Evolutionary conservation across 2,329 filamentous ascomycete genomes (phyloP).

Genomic region (Colletotrichum eleusines): DNA sequence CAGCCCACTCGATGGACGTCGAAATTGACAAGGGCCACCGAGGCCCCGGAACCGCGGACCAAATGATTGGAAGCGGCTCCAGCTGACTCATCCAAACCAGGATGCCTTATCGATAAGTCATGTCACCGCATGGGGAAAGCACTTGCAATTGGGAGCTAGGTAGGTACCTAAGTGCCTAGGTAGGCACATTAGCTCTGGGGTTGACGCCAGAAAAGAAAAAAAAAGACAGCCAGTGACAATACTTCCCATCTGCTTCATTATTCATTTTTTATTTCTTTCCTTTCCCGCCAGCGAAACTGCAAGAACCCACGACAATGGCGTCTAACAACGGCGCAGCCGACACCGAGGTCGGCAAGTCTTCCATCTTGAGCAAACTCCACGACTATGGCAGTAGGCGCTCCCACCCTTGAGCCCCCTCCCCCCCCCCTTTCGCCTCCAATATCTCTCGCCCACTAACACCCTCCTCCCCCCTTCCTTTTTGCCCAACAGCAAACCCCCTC

Average conservation of each 20-base stretch:
- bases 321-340: conserved; percentile 1
- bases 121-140: conserved; percentile 23
- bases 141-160: neutral
- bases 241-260: neutral
- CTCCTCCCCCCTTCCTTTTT: too few species aligned
- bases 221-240: conserved; percentile 12
- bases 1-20: conserved; percentile 32
- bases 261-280: neutral
- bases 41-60: neutral
- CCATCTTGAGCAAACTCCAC: conserved; percentile 48
- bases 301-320: conserved; percentile 9
- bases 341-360: conserved; percentile 10
- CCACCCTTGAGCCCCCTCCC: conserved; percentile 10
- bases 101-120: conserved; percentile 38
- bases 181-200: neutral
- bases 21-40: conserved; percentile 31
- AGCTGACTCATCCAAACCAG: conserved; percentile 33
- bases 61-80: conserved; percentile 21
- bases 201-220: conserved; percentile 10
- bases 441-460: conserved; percentile 17
- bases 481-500: conserved; percentile 61
- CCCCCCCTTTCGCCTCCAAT: neutral
- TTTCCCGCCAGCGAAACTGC: conserved; percentile 1
- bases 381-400: conserved; percentile 64
- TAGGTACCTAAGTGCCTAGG: neutral